Base-by-base conservation (phyloP, 1,139 yeast genomes). In the Pichia inconspicua region DNA sequence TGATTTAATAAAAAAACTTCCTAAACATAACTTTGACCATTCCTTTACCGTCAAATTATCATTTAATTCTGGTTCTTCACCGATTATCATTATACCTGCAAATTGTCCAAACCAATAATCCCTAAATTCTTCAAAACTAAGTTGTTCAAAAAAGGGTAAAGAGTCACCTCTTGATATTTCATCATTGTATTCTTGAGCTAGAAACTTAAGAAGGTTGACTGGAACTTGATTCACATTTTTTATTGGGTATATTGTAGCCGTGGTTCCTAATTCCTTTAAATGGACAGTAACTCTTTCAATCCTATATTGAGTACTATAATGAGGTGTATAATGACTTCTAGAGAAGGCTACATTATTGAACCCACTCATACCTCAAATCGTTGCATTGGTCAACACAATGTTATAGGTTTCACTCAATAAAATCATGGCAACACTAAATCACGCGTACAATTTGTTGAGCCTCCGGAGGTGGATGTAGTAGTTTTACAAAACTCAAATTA, bases 11-110 rank as follows among this genome's bases (percentile, higher is more conserved):
- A 76, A 80, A 61, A 89, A 89, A 2, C 88, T 75, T 0, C 97
- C 97, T 50, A 92, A 69, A 63, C 96, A 87, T 65, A 84, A 88
- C 61, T 86, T 84, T 56, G 87, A 95, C 96, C 97, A 87, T 55
- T 84, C 85, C 43, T 85, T 74, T 27, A 56, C 55, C 4, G 57
- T 47, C 39, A 57, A 49, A 15, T 67, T 58, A 30, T 79, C 78
- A 55, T 77, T 81, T 17, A 82, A 65, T 32, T 70, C 71, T 0
- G 81, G 77, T 5, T 79, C 73, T 60, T 83, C 89, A 5, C 92
- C 97, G 25, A 86, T 71, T 12, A 89, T 82, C 95, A 92, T 84
- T 15, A 90, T 81, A 0, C 83, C 96, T 1, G 88, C 85, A 65
- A 88, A 85, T 11, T 87, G 77, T 10, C 84, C 82, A 64, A 92